These are phyloP conservation scores for Royoungia palumana DNA, from an alignment of 768 basidiomycete genomes.

Conservation along the genomic window DNA sequence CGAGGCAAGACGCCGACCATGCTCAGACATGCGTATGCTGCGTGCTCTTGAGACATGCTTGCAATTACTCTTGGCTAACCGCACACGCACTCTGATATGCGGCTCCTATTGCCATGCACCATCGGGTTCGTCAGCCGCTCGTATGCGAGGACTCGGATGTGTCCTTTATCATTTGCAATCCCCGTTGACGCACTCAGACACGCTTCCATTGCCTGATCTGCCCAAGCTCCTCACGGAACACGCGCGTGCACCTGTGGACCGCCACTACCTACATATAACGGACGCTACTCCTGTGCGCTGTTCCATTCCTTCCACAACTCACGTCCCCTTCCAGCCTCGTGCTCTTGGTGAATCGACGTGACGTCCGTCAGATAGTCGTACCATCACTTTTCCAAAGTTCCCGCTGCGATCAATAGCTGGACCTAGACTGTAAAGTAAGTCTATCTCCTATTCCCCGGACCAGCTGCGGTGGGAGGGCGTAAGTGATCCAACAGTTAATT, in stretches of 20 bases:
- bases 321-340: background rate
- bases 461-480: conserved; percentile 19
- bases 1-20: background rate
- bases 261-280: conserved; percentile 23
- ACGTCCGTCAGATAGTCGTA: conserved; percentile 1
- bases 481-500: conserved; percentile 12
- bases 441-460: conserved; percentile 9
- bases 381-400: background rate
- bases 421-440: conserved; percentile 13
- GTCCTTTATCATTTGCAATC: background rate
- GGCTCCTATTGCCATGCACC: conserved; percentile 15
- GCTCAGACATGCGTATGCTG: conserved; percentile 5
- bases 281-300: conserved; percentile 5
- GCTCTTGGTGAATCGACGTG: conserved; percentile 3
- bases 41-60: conserved; percentile 11
- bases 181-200: conserved; percentile 10
- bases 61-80: conserved; percentile 14
- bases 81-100: conserved; percentile 14
- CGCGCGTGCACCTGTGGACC: conserved; percentile 6
- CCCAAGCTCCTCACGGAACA: conserved; percentile 14
- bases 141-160: conserved; percentile 1
- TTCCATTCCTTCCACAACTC: conserved; percentile 13
- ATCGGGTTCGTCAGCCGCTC: conserved; percentile 17
- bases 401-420: conserved; percentile 7
- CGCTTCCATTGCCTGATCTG: conserved; percentile 7